phyloP scores from a whole-genome alignment of 768 basidiomycete species.

The Tylopilus cervinicoccineus region DNA sequence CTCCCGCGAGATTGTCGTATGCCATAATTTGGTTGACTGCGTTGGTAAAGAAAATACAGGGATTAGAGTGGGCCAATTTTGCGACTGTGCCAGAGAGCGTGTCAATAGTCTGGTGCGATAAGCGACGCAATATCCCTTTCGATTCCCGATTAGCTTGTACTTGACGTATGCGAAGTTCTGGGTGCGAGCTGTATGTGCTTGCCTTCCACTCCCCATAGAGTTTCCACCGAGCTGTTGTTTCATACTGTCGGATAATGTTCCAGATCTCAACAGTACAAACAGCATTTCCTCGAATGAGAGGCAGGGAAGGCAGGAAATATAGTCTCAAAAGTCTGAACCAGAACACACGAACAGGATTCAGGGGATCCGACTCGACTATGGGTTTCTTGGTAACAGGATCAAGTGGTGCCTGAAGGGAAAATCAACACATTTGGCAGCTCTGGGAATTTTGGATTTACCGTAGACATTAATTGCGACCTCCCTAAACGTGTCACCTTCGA shows the following conservation, averaged over 20 bases:
- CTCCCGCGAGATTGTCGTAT: slow-evolving; percentile 89
- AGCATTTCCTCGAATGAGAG: slow-evolving; percentile 80
- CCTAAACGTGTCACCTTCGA: slow-evolving; percentile 81
- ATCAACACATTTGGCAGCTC: slow-evolving; percentile 4
- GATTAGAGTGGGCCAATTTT: slow-evolving; percentile 92
- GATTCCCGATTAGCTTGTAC: slow-evolving; percentile 85
- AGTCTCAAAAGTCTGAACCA: slow-evolving; percentile 82
- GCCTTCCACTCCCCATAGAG: slow-evolving; percentile 96
- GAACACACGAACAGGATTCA: slow-evolving; percentile 62
- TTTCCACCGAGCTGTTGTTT: slow-evolving; percentile 77
- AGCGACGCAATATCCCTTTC: slow-evolving; percentile 83
- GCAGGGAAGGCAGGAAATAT: slow-evolving; percentile 83
- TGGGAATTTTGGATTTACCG: slow-evolving; percentile 35
- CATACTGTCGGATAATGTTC: slow-evolving; percentile 80
- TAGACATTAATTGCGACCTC: slow-evolving; percentile 54
- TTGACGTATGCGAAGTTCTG: slow-evolving; percentile 73
- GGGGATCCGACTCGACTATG: slow-evolving; percentile 48
- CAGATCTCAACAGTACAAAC: slow-evolving; percentile 91
- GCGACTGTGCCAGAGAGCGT: slow-evolving; percentile 83
- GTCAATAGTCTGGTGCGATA: slow-evolving; percentile 81
- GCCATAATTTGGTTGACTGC: slow-evolving; percentile 94
- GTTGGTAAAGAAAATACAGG: slow-evolving; percentile 84
- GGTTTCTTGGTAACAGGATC: slow-evolving; percentile 64
- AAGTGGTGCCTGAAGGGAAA: slow-evolving; percentile 36
- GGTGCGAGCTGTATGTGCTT: slow-evolving; percentile 64